Conservation (phyloP, 176 grass and related monocot species). For the Bolboschoenus planiculmis region DNA sequence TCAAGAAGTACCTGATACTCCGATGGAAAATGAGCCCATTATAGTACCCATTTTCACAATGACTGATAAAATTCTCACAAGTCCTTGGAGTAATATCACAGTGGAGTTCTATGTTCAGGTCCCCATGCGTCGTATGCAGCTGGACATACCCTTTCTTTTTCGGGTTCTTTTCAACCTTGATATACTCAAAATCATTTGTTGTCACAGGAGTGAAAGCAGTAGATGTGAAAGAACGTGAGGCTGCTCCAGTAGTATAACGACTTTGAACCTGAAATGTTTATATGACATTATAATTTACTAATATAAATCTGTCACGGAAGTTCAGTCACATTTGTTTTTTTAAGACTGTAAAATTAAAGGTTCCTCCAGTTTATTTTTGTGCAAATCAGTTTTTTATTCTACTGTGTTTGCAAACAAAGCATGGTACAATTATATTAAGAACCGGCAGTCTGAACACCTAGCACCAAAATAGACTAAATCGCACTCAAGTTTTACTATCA, state of each 20-base stretch:
- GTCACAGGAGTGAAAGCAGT: slow-evolving; percentile 93
- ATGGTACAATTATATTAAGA: neutral
- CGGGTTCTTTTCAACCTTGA: slow-evolving; percentile 90
- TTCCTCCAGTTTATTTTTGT: neutral
- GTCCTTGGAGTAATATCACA: slow-evolving; percentile 87
- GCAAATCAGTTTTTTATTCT: neutral
- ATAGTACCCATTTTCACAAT: slow-evolving; percentile 97
- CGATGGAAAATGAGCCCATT: slow-evolving; percentile 87
- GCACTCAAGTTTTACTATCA: neutral
- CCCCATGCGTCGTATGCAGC: slow-evolving; percentile 87
- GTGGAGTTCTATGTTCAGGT: slow-evolving; percentile 94
- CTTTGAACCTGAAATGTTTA: slow-evolving; percentile 81
- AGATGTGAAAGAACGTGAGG: slow-evolving; percentile 93
- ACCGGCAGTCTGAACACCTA: neutral
- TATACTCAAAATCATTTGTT: slow-evolving; percentile 79
- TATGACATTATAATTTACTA: slow-evolving; percentile 2
- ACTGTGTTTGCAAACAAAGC: neutral
- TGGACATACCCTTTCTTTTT: slow-evolving; percentile 99
- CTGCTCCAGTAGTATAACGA: slow-evolving; percentile 76
- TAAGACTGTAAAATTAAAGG: neutral
- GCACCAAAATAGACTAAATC: neutral
- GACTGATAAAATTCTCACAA: slow-evolving; percentile 95
- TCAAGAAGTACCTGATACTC: slow-evolving; percentile 59
- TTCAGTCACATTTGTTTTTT: neutral
- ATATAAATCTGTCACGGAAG: neutral